Base-by-base conservation (phyloP, 75 land plant species). In the Cunninghamia lanceolata region DNA sequence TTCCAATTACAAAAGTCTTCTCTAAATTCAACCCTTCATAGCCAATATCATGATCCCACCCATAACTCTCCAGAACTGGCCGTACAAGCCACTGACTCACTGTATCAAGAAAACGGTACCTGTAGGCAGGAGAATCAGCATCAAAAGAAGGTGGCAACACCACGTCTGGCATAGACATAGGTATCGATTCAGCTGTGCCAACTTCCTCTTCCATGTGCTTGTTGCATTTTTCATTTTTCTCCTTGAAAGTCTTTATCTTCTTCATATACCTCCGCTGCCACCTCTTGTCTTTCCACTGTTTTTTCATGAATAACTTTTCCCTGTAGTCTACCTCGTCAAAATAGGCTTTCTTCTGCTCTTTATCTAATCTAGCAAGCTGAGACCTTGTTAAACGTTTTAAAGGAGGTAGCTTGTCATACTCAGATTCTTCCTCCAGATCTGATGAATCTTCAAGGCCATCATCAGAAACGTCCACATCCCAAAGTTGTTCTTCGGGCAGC, bases 1-100 rank as follows among this genome's bases (percentile, higher is more conserved):
- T 85, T 76, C 46, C 85, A 32, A 91, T 38, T 32, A 93, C 91
- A 81, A 86, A 56, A 38, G 92, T 84, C 34, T 85, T 88, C 86
- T 95, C 97, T 35, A 95, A 74, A 88, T 88, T 94, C 54, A 97
- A 70, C 36, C 99, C 99, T 89, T 95, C 97, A 85, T 94, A 95
- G 14, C 99, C 99, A 42, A 94, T 91, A 89, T 97, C 99, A 92
- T 95, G 97, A 89, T 97, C 99, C 97, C 97, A 97, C 32, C 99
- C 97, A 77, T 97, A 95, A 25, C 93, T 93, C 82, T 97, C 97
- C 88, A 94, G 85, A 83, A 95, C 96, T 56, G 99, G 99, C 40
- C 95, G 90, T 50, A 89, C 89, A 74, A 94, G 88, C 95, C 95
- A 97, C 86, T 91, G 91, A 80, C 90, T 94, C 85, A 86, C 88